A percentile compares a stretch with the other conserved stretches of the same genome.
Evolutionary conservation across 2,329 filamentous ascomycete genomes (phyloP).

Genomic region (Exophiala sp.): DNA sequence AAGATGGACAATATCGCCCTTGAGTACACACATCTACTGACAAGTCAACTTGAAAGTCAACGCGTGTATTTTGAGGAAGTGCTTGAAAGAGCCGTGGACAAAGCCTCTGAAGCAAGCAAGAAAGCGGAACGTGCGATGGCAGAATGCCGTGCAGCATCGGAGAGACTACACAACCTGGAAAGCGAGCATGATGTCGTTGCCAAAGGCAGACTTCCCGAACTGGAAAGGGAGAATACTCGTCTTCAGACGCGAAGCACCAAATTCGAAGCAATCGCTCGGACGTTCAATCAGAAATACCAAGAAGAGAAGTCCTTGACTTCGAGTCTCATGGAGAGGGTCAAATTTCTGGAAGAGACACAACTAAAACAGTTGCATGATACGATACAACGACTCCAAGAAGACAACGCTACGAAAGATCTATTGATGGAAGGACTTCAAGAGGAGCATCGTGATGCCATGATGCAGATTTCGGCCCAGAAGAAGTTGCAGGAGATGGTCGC

Average conservation of each 20-base stretch:
- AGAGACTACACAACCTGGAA: conserved; percentile 17
- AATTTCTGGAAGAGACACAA: conserved; percentile 58
- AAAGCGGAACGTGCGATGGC: conserved; percentile 67
- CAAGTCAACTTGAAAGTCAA: conserved; percentile 88
- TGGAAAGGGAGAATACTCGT: conserved; percentile 71
- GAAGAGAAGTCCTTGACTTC: conserved; percentile 85
- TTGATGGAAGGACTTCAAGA: conserved; percentile 27
- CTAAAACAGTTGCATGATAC: conserved; percentile 54
- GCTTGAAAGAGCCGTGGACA: conserved; percentile 82
- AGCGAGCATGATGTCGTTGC: conserved; percentile 20
- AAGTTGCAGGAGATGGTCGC: conserved; percentile 38
- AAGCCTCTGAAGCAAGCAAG: conserved; percentile 70
- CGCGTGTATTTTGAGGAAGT: conserved; percentile 92
- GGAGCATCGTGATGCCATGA: conserved; percentile 26
- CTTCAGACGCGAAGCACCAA: conserved; percentile 66
- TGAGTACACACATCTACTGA: conserved; percentile 92
- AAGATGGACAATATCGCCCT: conserved; percentile 76
- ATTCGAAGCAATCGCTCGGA: conserved; percentile 71
- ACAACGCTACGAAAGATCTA: conserved; percentile 26
- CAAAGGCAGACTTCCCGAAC: conserved; percentile 49
- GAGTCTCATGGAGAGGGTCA: conserved; percentile 73
- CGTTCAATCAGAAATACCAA: conserved; percentile 69
- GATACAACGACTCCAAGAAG: conserved; percentile 28
- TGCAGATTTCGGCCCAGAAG: conserved; percentile 26
- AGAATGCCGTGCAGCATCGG: conserved; percentile 50